A percentile compares a stretch with the other conserved stretches of the same genome.
Conservation (phyloP, 768 basidiomycete genomes). For the Coprinopsis cinerea region DNA sequence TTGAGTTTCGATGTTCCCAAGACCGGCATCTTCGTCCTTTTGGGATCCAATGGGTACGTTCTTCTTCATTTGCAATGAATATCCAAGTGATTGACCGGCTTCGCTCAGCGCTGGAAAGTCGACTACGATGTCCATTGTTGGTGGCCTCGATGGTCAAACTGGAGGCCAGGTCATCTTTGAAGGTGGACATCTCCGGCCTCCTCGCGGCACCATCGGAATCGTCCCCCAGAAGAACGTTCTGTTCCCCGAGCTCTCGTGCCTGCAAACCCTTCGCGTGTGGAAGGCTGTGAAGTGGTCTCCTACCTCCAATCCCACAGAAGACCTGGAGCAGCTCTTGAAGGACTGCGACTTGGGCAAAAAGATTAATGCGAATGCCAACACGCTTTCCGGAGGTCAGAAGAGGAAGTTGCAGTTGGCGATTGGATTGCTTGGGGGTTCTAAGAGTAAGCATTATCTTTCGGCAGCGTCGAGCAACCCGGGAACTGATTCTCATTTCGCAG, state of each 20-base stretch:
- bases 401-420: constrained; percentile 80
- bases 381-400: constrained; percentile 77
- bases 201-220: constrained; percentile 66
- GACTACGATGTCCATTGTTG: constrained; percentile 62
- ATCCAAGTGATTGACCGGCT: constrained; percentile 1
- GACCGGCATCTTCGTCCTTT: constrained; percentile 68
- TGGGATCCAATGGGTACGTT: constrained; percentile 64
- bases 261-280: constrained; percentile 72
- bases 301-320: constrained; percentile 40
- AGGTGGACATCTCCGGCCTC: constrained; percentile 45
- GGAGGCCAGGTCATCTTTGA: constrained; percentile 53
- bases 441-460: constrained; percentile 36
- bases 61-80: background rate
- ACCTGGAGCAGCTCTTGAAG: constrained; percentile 55
- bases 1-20: constrained; percentile 67
- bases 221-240: constrained; percentile 83
- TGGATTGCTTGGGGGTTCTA: constrained; percentile 71
- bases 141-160: constrained; percentile 52
- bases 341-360: constrained; percentile 75
- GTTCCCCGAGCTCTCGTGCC: constrained; percentile 68
- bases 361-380: constrained; percentile 57
- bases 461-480: background rate
- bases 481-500: constrained; percentile 19
- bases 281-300: constrained; percentile 61
- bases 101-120: constrained; percentile 66